These are phyloP conservation scores for Neonectria coccinea DNA, from an alignment of 2,329 filamentous ascomycete genomes.

Conservation along the genomic window DNA sequence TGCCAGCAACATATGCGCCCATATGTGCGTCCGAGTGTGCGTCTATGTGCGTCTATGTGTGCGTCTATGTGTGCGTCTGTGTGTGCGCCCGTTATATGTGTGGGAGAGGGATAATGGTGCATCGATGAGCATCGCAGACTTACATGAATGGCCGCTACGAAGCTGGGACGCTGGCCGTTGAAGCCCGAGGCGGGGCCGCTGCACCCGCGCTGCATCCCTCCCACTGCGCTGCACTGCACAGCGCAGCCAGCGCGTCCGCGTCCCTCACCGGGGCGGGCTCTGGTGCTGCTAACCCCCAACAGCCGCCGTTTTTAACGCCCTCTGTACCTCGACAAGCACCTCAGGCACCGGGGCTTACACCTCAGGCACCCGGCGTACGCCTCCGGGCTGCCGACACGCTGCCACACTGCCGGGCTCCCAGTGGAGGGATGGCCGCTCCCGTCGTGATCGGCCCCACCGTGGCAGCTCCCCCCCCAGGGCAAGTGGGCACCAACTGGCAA, in stretches of 20 bases:
- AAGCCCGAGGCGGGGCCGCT: slow-evolving; percentile 10
- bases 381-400: background rate
- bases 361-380: background rate
- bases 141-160: slow-evolving; percentile 2
- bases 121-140: background rate
- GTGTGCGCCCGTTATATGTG: background rate
- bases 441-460: background rate
- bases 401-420: background rate
- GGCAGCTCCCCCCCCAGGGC: background rate
- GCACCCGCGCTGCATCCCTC: background rate
- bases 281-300: background rate
- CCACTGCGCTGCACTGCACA: background rate
- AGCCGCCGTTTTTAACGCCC: background rate
- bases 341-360: too few species aligned
- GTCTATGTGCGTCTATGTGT: slow-evolving; percentile 1
- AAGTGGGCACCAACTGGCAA: background rate
- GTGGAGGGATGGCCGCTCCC: background rate
- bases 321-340: background rate
- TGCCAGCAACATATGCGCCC: slow-evolving; percentile 10
- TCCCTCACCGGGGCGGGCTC: background rate
- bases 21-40: background rate
- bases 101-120: slow-evolving; percentile 2
- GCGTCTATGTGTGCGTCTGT: slow-evolving; percentile 1
- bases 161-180: background rate
- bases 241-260: background rate